These are phyloP conservation scores for Coemansia furcata DNA, from an alignment of 192 early-diverging fungal species.

Conservation along the genomic window DNA sequence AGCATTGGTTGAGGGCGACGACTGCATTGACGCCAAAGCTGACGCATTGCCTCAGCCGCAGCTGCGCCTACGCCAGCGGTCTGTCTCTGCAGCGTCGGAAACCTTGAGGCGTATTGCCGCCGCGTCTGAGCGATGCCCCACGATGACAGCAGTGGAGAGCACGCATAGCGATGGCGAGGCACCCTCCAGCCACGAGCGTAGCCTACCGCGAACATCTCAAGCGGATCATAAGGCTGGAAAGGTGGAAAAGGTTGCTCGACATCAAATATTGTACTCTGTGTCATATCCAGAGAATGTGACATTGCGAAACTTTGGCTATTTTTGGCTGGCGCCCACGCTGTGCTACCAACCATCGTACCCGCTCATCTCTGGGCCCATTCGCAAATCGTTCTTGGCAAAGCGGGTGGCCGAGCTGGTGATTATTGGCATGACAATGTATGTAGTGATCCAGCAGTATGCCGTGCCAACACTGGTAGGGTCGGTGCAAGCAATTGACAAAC, in stretches of 20 bases:
- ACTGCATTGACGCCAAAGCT: slow-evolving; percentile 47
- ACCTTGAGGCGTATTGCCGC: slow-evolving; percentile 25
- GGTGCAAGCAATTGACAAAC: slow-evolving; percentile 67
- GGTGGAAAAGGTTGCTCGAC: slow-evolving; percentile 7
- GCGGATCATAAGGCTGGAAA: not conserved
- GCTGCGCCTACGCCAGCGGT: slow-evolving; percentile 16
- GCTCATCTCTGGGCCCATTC: slow-evolving; percentile 58
- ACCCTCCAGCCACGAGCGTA: not conserved
- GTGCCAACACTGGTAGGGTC: slow-evolving; percentile 78
- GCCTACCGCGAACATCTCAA: not conserved
- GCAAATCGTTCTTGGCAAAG: slow-evolving; percentile 74
- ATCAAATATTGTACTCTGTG: slow-evolving; percentile 53
- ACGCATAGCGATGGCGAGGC: slow-evolving; percentile 18
- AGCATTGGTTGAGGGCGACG: slow-evolving; percentile 30
- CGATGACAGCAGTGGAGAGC: not conserved
- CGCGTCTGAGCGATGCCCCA: not conserved
- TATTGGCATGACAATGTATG: slow-evolving; percentile 70
- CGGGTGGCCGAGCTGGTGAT: slow-evolving; percentile 71
- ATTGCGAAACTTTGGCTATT: slow-evolving; percentile 62
- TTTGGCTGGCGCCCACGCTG: slow-evolving; percentile 78
- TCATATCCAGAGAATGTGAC: slow-evolving; percentile 76
- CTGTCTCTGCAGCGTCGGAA: slow-evolving; percentile 22
- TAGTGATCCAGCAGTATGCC: slow-evolving; percentile 76
- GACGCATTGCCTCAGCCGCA: slow-evolving; percentile 42
- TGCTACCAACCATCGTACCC: slow-evolving; percentile 89